Conservation (phyloP, 2,329 filamentous ascomycete species). For the Dactylellina sp. region DNA sequence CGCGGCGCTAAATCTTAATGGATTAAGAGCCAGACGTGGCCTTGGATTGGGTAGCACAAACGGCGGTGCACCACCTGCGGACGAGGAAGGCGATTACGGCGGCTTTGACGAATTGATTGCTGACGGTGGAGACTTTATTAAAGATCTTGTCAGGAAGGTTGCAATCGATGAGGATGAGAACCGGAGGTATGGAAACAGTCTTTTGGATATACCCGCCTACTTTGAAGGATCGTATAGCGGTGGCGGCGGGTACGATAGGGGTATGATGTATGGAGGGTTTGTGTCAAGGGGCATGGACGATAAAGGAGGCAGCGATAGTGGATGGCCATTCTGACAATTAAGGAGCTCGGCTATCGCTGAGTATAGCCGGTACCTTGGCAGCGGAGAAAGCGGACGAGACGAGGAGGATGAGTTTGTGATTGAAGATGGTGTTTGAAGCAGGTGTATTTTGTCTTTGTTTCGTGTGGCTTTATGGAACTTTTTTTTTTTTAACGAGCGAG, state of each 20-base stretch:
- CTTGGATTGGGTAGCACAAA: conserved; percentile 50
- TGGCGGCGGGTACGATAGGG: conserved; percentile 40
- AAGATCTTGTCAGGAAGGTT: conserved; percentile 51
- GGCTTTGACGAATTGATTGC: conserved; percentile 54
- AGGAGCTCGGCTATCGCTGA: conserved; percentile 56
- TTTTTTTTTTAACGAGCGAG: background rate
- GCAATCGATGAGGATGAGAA: conserved; percentile 55
- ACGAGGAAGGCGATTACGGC: conserved; percentile 49
- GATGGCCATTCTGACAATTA: conserved; percentile 57
- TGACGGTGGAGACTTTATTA: conserved; percentile 56
- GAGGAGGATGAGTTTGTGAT: conserved; percentile 55
- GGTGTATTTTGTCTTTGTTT: conserved; percentile 20
- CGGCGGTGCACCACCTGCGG: conserved; percentile 21
- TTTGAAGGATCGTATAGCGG: conserved; percentile 44
- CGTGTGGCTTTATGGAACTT: conserved; percentile 17
- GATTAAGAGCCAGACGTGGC: conserved; percentile 41
- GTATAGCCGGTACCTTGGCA: conserved; percentile 52
- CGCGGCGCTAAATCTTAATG: conserved; percentile 46
- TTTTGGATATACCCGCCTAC: conserved; percentile 43
- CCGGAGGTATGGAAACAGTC: conserved; percentile 46
- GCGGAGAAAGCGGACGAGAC: conserved; percentile 24
- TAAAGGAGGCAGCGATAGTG: conserved; percentile 51
- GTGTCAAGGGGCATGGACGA: conserved; percentile 49
- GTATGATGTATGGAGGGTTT: conserved; percentile 54
- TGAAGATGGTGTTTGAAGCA: conserved; percentile 35